These are phyloP conservation scores for Ascochyta clinopodiicola DNA, from an alignment of 2,329 filamentous ascomycete species.

Conservation along the genomic window DNA sequence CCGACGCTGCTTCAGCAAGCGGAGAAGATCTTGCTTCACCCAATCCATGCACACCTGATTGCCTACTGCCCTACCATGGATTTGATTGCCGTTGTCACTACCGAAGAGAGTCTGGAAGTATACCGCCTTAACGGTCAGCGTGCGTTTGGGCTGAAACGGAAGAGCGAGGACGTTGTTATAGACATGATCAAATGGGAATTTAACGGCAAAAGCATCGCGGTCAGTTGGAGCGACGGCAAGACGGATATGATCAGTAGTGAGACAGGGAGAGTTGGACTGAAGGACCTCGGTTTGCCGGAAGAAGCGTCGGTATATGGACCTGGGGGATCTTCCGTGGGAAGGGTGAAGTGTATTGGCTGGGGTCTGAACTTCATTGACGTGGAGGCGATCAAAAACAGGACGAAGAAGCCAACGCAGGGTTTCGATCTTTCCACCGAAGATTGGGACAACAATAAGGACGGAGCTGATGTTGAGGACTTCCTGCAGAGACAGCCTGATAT, in stretches of 20 bases:
- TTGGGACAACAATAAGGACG: conserved; percentile 45
- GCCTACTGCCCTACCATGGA: conserved; percentile 86
- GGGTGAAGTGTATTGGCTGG: conserved; percentile 60
- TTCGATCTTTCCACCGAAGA: conserved; percentile 38
- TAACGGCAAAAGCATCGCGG: conserved; percentile 74
- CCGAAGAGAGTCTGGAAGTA: conserved; percentile 72
- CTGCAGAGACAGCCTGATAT: conserved; percentile 47
- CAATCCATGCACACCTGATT: conserved; percentile 65
- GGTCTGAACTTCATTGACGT: conserved; percentile 62
- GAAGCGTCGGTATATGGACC: not conserved
- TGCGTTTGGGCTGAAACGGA: conserved; percentile 62
- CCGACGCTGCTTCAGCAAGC: conserved; percentile 46
- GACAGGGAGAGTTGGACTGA: conserved; percentile 80
- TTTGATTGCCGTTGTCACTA: conserved; percentile 75
- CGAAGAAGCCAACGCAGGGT: conserved; percentile 32
- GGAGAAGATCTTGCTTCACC: conserved; percentile 52
- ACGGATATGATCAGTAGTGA: conserved; percentile 80
- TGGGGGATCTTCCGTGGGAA: conserved; percentile 2
- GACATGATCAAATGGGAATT: conserved; percentile 55
- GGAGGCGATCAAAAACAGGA: conserved; percentile 51
- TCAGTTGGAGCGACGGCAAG: conserved; percentile 82
- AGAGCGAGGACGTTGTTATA: conserved; percentile 43
- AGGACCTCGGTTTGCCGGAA: conserved; percentile 46
- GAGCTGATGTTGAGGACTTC: conserved; percentile 48
- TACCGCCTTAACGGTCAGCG: conserved; percentile 79